Conservation (phyloP, 2,329 filamentous ascomycete species). For the Orbilia quercus region DNA sequence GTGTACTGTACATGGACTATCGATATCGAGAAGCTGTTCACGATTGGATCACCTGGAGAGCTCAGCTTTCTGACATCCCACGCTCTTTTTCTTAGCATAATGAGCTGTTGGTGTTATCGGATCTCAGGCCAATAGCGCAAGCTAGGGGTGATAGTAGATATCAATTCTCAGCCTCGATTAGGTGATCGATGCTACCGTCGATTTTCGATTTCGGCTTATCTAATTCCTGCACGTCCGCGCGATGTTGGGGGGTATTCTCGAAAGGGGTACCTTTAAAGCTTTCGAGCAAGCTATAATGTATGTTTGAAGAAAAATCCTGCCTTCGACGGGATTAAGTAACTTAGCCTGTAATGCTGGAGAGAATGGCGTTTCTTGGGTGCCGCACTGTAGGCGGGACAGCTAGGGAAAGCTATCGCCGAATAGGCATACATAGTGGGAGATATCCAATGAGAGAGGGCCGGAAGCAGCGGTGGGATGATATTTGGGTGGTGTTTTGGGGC, state of each 20-base stretch:
- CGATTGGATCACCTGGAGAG: conserved; percentile 19
- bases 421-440: conserved; percentile 38
- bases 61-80: conserved; percentile 42
- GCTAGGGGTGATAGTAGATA: not conserved
- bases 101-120: conserved; percentile 22
- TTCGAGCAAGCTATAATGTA: not conserved
- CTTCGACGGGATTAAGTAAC: conserved; percentile 48
- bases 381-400: conserved; percentile 5
- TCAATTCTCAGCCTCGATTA: conserved; percentile 35
- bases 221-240: conserved; percentile 21
- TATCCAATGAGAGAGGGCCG: conserved; percentile 30
- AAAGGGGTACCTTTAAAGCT: conserved; percentile 24
- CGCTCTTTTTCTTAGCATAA: conserved; percentile 25
- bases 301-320: conserved; percentile 31
- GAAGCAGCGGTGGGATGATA: conserved; percentile 50
- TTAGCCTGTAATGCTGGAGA: conserved; percentile 33
- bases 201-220: conserved; percentile 40
- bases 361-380: conserved; percentile 51
- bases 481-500: conserved; percentile 32
- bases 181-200: conserved; percentile 17
- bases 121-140: conserved; percentile 15
- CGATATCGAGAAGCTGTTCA: not conserved
- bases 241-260: conserved; percentile 32
- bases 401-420: conserved; percentile 42
- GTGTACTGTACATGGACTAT: not conserved